phyloP scores from a whole-genome alignment of 306 rosid genomes.

The Ochetophila trinervis region DNA sequence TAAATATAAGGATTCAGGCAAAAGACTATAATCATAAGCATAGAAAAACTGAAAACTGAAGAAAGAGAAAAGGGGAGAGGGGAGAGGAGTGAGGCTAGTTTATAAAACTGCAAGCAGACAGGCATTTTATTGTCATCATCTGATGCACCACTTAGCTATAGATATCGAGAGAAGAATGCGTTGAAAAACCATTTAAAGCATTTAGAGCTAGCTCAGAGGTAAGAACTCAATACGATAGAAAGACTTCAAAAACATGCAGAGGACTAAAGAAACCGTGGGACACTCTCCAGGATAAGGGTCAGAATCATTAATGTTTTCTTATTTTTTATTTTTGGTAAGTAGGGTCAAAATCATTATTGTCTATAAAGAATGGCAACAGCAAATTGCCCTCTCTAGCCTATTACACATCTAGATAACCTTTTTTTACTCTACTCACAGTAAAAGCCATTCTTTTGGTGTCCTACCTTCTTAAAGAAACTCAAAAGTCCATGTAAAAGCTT shows the following conservation, averaged over 20 bases:
- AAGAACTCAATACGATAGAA: background rate
- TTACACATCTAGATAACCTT: background rate
- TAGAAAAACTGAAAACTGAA: too few species aligned
- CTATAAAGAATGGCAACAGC: background rate
- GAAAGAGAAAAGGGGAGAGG: too few species aligned
- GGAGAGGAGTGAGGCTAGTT: too few species aligned
- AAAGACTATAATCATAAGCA: too few species aligned
- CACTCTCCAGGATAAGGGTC: background rate
- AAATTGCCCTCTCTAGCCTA: background rate
- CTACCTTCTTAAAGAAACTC: background rate
- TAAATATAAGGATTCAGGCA: too few species aligned
- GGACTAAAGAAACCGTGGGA: background rate
- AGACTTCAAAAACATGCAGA: constrained; percentile 2
- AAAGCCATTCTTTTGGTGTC: background rate
- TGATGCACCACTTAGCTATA: too few species aligned
- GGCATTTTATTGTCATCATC: too few species aligned
- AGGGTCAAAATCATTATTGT: background rate
- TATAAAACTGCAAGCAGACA: too few species aligned
- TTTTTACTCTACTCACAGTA: background rate
- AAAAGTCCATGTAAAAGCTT: background rate
- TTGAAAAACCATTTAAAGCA: constrained; percentile 3
- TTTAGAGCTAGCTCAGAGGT: background rate
- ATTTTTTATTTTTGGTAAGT: too few species aligned
- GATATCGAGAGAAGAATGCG: background rate
- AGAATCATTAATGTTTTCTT: too few species aligned